phyloP scores from a whole-genome alignment of 257 asterid genomes.

The Marsdenia floribunda region DNA sequence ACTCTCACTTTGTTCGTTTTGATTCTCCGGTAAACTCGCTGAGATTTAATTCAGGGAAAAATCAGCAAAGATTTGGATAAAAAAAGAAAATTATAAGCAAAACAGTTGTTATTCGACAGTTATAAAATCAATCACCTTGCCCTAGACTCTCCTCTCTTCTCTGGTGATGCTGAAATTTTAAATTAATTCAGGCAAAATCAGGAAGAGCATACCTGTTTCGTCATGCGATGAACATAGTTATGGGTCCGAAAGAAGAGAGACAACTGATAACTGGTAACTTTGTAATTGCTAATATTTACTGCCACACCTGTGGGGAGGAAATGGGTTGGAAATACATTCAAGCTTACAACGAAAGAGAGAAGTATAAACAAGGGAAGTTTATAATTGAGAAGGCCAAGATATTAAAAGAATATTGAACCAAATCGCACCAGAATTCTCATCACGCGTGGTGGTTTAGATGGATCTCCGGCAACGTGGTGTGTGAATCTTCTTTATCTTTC shows the following conservation, averaged over 20 bases:
- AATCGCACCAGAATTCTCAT: neutral
- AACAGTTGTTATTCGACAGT: neutral
- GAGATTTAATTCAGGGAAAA: too few species aligned
- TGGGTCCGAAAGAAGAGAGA: slow-evolving; percentile 30
- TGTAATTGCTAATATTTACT: slow-evolving; percentile 20
- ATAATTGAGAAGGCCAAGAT: slow-evolving; percentile 31
- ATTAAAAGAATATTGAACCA: slow-evolving; percentile 25
- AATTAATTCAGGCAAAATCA: slow-evolving; percentile 21
- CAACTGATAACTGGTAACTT: slow-evolving; percentile 20
- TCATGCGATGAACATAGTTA: slow-evolving; percentile 29
- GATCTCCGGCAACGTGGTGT: neutral
- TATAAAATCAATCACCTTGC: neutral
- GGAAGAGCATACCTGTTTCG: slow-evolving; percentile 29
- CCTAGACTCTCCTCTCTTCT: too few species aligned
- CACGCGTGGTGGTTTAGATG: neutral
- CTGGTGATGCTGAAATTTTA: neutral
- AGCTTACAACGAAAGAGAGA: slow-evolving; percentile 25
- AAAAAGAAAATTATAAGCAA: neutral
- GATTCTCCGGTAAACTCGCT: too few species aligned
- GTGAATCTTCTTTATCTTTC: neutral
- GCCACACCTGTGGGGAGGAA: slow-evolving; percentile 21
- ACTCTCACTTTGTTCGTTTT: too few species aligned
- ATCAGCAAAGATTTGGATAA: too few species aligned
- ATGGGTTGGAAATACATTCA: slow-evolving; percentile 36
- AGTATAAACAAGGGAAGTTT: slow-evolving; percentile 30